phyloP scores from a whole-genome alignment of 108 stramenopile species.

The Cyclotella atomus region DNA sequence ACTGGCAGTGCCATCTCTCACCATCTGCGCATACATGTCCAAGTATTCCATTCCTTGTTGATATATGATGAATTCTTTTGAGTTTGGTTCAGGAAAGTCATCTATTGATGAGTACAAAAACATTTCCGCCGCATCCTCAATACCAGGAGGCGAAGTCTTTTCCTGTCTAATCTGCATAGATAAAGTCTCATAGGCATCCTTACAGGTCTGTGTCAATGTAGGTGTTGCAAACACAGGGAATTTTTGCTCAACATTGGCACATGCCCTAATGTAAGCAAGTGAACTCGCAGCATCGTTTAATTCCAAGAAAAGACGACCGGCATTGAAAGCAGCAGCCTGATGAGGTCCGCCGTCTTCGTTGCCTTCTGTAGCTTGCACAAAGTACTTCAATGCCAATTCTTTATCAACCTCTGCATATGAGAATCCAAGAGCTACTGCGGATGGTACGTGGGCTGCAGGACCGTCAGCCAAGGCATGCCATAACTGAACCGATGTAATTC shows the following conservation, averaged over 20 bases:
- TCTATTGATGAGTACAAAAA: slow-evolving; percentile 39
- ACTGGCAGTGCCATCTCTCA: slow-evolving; percentile 6
- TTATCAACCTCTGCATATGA: slow-evolving; percentile 48
- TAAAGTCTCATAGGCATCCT: slow-evolving; percentile 29
- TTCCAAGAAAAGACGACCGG: slow-evolving; percentile 45
- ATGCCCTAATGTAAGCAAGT: slow-evolving; percentile 37
- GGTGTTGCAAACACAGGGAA: slow-evolving; percentile 27
- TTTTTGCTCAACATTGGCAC: slow-evolving; percentile 22
- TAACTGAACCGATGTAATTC: slow-evolving; percentile 40
- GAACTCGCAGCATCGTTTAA: slow-evolving; percentile 27
- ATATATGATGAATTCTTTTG: slow-evolving; percentile 29
- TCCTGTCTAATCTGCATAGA: slow-evolving; percentile 16
- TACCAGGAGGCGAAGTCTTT: slow-evolving; percentile 8
- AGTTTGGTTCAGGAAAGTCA: slow-evolving; percentile 22
- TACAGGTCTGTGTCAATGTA: slow-evolving; percentile 25
- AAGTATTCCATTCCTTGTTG: slow-evolving; percentile 34
- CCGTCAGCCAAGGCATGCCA: slow-evolving; percentile 48
- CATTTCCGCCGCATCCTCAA: slow-evolving; percentile 40
- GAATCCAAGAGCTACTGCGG: slow-evolving; percentile 39
- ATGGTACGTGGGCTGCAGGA: slow-evolving; percentile 31
- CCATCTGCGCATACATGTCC: slow-evolving; percentile 28
- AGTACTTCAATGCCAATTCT: slow-evolving; percentile 41
- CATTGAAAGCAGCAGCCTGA: slow-evolving; percentile 43
- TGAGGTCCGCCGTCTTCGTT: slow-evolving; percentile 32
- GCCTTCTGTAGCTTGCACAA: slow-evolving; percentile 25